phyloP scores from a whole-genome alignment of 1,284 basidiomycete genomes.

The Gomphus bonarii region DNA sequence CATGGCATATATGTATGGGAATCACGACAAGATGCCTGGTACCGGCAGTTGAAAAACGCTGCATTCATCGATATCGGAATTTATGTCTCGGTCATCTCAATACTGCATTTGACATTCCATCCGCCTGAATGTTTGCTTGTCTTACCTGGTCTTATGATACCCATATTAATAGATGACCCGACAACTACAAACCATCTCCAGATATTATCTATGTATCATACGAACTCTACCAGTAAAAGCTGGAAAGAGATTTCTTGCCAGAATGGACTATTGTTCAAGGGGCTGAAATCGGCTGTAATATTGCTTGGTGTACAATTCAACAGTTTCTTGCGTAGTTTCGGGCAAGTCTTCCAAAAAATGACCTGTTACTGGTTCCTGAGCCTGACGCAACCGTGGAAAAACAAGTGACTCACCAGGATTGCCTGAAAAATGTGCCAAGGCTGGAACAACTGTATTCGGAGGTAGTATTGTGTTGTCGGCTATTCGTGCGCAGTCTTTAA shows the following conservation, averaged over 20 bases:
- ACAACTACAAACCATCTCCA: background rate
- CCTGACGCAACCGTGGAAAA: background rate
- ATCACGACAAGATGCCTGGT: background rate
- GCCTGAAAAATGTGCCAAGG: conserved; percentile 78
- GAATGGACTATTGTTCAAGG: conserved; percentile 20
- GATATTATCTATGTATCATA: background rate
- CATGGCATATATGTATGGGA: background rate
- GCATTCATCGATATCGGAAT: background rate
- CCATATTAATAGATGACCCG: background rate
- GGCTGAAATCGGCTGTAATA: conserved; percentile 61
- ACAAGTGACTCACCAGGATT: conserved; percentile 60
- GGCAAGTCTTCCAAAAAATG: conserved; percentile 76
- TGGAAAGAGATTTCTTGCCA: background rate
- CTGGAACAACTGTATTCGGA: conserved; percentile 88
- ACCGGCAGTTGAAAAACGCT: background rate
- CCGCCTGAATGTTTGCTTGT: background rate
- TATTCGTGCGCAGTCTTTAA: conserved; percentile 90
- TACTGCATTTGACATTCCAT: background rate
- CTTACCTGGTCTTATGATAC: background rate
- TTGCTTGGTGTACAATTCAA: conserved; percentile 71
- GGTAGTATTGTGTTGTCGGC: conserved; percentile 85
- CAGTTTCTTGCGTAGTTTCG: conserved; percentile 80
- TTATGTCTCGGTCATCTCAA: background rate
- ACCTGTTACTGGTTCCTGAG: conserved; percentile 34
- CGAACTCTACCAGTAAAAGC: background rate